Evolutionary conservation across 129 eudicot species (phyloP), one percentile per base, ranked within the genome.

Genomic region (Pseudognaphalium luteoalbum): DNA sequence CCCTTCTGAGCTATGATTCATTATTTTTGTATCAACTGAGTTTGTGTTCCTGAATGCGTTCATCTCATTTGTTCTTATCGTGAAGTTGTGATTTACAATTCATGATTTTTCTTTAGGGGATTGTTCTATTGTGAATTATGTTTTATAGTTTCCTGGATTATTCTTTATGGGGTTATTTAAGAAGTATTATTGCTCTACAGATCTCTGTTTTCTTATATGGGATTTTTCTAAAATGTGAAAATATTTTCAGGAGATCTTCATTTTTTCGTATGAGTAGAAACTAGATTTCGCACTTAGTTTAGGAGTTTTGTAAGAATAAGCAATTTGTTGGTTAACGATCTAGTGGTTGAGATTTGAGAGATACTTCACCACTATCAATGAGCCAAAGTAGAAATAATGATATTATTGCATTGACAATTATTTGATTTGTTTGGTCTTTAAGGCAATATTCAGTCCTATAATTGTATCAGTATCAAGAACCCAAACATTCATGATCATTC

Each of bases 381-480:
- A n/a, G n/a, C n/a, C n/a, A n/a, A n/a, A n/a, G n/a, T n/a, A n/a
- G n/a, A n/a, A n/a, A n/a, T n/a, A n/a, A n/a, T n/a, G n/a, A n/a
- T n/a, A n/a, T n/a, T n/a, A 39, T 39, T 9, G 7, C 75, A 17
- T 65, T 65, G 11, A 3, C 22, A 69, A 54, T 67, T 19, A 59
- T 69, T 59, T 68, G 3, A 37, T 69, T 51, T 34, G 60, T 5
- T 77, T 68, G 4, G 32, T 77, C 39, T 14, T 56, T 68, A 56
- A 56, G 15, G 63, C 21, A 47, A 37, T 52, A 39, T 78, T 47
- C 29, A 30, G 32, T 68, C 57, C 15, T 52, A 28, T 59, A 59
- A 35, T 60, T 61, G 51, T 64, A 47, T n/a, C 50, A 6, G 72
- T 67, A 76, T 54, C 68, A 67, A n/a, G n/a, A n/a, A n/a, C n/a